Evolutionary conservation across 805 yeast genomes (phyloP).

Genomic region (Kazachstania bromeliacearum): DNA sequence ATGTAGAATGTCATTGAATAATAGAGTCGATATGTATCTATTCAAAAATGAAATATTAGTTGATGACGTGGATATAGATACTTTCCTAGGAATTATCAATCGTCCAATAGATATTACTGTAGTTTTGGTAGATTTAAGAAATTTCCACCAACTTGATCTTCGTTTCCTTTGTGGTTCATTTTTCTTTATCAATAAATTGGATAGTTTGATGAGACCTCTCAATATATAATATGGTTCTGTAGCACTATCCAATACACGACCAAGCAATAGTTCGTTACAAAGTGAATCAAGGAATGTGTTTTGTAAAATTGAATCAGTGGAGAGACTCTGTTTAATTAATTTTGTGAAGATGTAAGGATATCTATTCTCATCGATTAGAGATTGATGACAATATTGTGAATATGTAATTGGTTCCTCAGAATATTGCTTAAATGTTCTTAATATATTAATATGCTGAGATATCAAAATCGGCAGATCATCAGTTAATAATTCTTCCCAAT

Average conservation of each 20-base stretch:
- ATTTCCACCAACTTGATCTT: too few species aligned
- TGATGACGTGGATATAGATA: not conserved
- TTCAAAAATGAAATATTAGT: slow-evolving; percentile 1
- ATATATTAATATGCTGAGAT: slow-evolving; percentile 12
- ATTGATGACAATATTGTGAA: slow-evolving; percentile 9
- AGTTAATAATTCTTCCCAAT: slow-evolving; percentile 11
- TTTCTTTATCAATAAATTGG: slow-evolving; percentile 4
- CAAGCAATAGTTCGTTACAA: slow-evolving; percentile 17
- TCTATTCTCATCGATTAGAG: slow-evolving; percentile 8
- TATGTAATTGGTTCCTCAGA: not conserved
- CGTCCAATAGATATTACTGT: not conserved
- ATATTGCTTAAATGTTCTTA: slow-evolving; percentile 4
- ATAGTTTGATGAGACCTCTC: slow-evolving; percentile 11
- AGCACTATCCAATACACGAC: slow-evolving; percentile 17
- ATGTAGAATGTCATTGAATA: slow-evolving; percentile 10
- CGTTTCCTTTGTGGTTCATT: not conserved
- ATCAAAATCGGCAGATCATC: slow-evolving; percentile 24
- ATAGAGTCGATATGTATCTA: slow-evolving; percentile 15
- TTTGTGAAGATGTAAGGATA: slow-evolving; percentile 15
- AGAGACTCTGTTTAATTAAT: slow-evolving; percentile 7
- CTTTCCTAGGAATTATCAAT: too few species aligned
- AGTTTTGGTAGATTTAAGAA: not conserved
- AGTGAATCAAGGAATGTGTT: slow-evolving; percentile 18
- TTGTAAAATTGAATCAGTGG: slow-evolving; percentile 16
- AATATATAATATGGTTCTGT: slow-evolving; percentile 23